Evolutionary conservation across 192 early-diverging fungal species (phyloP).

Genomic region (Cetraspora pellucida): DNA sequence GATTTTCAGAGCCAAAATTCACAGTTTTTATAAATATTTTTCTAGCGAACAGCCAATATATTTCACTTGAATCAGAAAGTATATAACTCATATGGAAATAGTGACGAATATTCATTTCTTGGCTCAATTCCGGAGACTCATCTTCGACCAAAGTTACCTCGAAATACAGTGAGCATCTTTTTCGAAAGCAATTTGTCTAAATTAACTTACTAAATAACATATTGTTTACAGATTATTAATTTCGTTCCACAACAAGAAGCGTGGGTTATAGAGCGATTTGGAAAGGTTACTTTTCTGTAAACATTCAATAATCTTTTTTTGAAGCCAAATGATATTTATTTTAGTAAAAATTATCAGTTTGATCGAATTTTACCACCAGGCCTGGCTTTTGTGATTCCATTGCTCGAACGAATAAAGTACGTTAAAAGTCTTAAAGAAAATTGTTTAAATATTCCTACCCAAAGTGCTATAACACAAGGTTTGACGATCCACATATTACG

Average conservation of each 20-base stretch:
- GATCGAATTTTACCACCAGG: conserved; percentile 87
- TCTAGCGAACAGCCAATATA: no score
- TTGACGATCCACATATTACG: conserved; percentile 4
- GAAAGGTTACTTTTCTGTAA: conserved; percentile 38
- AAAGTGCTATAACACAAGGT: conserved; percentile 89
- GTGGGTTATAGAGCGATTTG: conserved; percentile 98
- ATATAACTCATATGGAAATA: no score
- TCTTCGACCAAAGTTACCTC: no score
- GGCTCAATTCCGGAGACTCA: no score
- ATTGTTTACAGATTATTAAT: conserved; percentile 69
- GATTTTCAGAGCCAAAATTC: no score
- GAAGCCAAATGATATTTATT: not conserved
- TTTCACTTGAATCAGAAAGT: no score
- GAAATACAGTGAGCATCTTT: no score
- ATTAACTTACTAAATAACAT: not conserved
- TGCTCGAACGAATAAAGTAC: conserved; percentile 88
- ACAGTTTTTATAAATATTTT: no score
- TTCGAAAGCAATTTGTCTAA: no score
- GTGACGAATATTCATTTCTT: no score
- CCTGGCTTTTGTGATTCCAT: conserved; percentile 84
- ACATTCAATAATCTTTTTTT: not conserved
- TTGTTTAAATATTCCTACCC: conserved; percentile 88
- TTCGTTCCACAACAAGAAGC: conserved; percentile 99
- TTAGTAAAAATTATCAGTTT: conserved; percentile 46
- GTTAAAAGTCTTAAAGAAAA: conserved; percentile 96